phyloP scores from a whole-genome alignment of 2,329 filamentous ascomycete species.

The Microcyclospora tardicrescens region DNA sequence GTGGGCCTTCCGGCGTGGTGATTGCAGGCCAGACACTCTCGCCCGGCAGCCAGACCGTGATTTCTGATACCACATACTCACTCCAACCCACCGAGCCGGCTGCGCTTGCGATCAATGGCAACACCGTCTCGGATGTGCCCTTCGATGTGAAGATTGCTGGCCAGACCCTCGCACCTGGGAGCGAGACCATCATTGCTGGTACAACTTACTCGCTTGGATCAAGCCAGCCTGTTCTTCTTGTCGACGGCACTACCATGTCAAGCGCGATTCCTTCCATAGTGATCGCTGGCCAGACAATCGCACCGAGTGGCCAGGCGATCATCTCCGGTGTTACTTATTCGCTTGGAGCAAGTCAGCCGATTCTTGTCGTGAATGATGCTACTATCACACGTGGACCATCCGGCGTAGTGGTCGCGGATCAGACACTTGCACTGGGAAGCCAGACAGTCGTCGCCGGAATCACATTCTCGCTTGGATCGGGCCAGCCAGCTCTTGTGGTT shows the following conservation, averaged over 20 bases:
- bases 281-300: not conserved
- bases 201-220: not conserved
- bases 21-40: slow-evolving; percentile 1
- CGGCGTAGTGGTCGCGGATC: too few relatives aligned
- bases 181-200: not conserved
- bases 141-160: not conserved
- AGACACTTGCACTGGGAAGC: not conserved
- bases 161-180: not conserved
- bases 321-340: not conserved
- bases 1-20: not conserved
- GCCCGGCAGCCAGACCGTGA: slow-evolving; percentile 3
- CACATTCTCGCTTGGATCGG: not conserved
- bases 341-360: not conserved
- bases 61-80: slow-evolving; percentile 6
- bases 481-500: not conserved
- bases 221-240: not conserved
- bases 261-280: not conserved
- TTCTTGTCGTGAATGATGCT: not conserved
- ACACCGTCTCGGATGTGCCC: not conserved
- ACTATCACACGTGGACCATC: too few relatives aligned
- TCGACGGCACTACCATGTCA: not conserved
- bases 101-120: not conserved
- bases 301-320: not conserved
- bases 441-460: not conserved
- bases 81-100: not conserved